These are phyloP conservation scores for Allium cepa DNA, from an alignment of 106 monocot species.

Conservation along the genomic window DNA sequence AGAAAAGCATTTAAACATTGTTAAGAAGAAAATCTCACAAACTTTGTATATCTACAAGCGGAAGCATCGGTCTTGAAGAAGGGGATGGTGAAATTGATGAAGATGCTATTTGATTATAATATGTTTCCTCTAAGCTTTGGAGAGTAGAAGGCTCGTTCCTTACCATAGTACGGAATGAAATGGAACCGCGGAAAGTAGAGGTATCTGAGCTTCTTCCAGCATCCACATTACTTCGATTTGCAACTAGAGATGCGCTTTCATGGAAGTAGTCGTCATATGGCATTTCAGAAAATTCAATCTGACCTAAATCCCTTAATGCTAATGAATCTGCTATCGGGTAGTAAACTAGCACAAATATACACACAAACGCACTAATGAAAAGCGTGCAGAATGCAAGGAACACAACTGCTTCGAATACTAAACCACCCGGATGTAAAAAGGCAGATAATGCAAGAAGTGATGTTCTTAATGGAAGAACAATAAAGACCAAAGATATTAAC, in stretches of 20 bases:
- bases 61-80: constrained; percentile 28
- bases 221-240: constrained; percentile 25
- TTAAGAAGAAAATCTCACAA: constrained; percentile 2
- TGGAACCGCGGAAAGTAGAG: constrained; percentile 53
- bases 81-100: constrained; percentile 17
- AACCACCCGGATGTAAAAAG: constrained; percentile 29
- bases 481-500: constrained; percentile 33
- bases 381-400: constrained; percentile 65
- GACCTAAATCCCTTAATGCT: constrained; percentile 35
- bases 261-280: constrained; percentile 54
- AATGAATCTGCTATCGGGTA: constrained; percentile 67
- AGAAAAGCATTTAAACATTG: neutral
- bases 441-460: constrained; percentile 57
- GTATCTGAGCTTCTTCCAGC: constrained; percentile 44
- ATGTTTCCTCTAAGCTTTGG: constrained; percentile 17
- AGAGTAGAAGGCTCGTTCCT: constrained; percentile 29
- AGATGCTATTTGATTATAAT: constrained; percentile 21
- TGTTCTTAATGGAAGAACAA: constrained; percentile 47
- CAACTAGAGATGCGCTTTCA: constrained; percentile 24
- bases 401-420: constrained; percentile 42
- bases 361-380: constrained; percentile 29
- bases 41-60: constrained; percentile 24
- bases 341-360: constrained; percentile 76
- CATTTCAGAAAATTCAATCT: constrained; percentile 28
- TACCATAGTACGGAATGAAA: constrained; percentile 64